Evolutionary conservation across 1,139 yeast species (phyloP).

Genomic region (Hemisphaericaspora subhashii): DNA sequence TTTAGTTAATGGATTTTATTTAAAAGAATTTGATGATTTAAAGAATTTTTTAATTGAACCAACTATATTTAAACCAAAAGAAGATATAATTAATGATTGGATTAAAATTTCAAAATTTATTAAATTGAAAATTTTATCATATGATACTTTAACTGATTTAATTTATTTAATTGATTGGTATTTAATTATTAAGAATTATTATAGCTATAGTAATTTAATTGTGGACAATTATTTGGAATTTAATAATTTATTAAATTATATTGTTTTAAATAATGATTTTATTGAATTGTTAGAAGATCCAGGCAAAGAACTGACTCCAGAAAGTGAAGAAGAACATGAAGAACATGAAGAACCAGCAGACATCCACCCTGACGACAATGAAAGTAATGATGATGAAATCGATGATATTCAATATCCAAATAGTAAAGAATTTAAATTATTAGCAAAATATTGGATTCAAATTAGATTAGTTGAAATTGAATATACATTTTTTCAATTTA

Average conservation of each 20-base stretch:
- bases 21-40: conserved; percentile 16
- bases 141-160: conserved; percentile 27
- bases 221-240: conserved; percentile 33
- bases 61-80: conserved; percentile 12
- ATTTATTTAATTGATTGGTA: conserved; percentile 32
- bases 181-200: conserved; percentile 26
- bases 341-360: background rate
- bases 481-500: conserved; percentile 31
- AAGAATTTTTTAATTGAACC: conserved; percentile 12
- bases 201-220: conserved; percentile 21
- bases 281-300: conserved; percentile 23
- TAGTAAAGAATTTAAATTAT: conserved; percentile 19
- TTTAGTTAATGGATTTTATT: conserved; percentile 24
- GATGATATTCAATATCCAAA: conserved; percentile 11
- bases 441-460: conserved; percentile 32
- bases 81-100: conserved; percentile 25
- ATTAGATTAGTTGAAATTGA: conserved; percentile 31
- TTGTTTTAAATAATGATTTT: conserved; percentile 28
- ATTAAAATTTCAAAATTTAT: conserved; percentile 24
- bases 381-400: conserved; percentile 10
- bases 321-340: background rate
- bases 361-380: background rate
- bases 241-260: conserved; percentile 28
- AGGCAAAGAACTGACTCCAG: conserved; percentile 6
- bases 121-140: conserved; percentile 19